Percentiles rank a stretch among this genome's conserved stretches.
Conservation (phyloP, 768 basidiomycete species). For the Xerocomus potaroensis region DNA sequence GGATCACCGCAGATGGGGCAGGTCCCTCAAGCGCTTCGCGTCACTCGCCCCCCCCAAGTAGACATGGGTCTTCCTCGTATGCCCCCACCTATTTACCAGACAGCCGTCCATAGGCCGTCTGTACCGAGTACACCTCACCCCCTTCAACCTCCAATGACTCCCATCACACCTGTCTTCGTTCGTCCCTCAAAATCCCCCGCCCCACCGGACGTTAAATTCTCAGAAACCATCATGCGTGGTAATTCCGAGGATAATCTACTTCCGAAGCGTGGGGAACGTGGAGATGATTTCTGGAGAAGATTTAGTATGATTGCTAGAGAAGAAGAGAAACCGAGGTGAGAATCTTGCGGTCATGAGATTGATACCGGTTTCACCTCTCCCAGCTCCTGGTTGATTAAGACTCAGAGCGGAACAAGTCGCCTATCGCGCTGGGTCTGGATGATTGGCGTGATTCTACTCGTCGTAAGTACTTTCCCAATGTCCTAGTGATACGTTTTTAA, state of each 20-base stretch:
- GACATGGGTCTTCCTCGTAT: constrained; percentile 21
- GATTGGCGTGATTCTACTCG: constrained; percentile 53
- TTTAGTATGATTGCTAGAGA: constrained; percentile 82
- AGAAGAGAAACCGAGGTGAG: constrained; percentile 51
- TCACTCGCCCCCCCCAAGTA: constrained; percentile 17
- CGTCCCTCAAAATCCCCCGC: constrained; percentile 45
- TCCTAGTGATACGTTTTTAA: background rate
- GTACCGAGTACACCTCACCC: constrained; percentile 64
- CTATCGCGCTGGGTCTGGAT: constrained; percentile 70
- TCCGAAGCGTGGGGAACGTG: constrained; percentile 64
- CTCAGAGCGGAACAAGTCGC: constrained; percentile 46
- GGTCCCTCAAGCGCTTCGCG: constrained; percentile 25
- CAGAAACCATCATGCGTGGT: constrained; percentile 59
- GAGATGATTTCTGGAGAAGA: constrained; percentile 83
- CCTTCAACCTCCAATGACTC: constrained; percentile 70
- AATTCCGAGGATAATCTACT: constrained; percentile 64
- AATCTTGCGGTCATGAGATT: background rate
- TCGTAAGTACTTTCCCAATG: constrained; percentile 35
- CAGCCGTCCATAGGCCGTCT: constrained; percentile 26
- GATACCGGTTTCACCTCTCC: background rate
- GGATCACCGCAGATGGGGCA: constrained; percentile 27
- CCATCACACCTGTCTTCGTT: constrained; percentile 74
- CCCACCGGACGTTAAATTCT: constrained; percentile 45
- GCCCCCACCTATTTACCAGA: constrained; percentile 32
- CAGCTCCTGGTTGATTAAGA: constrained; percentile 69